Evolutionary conservation across 75 land plant species (phyloP).

Genomic region (Pinus tabuliformis): DNA sequence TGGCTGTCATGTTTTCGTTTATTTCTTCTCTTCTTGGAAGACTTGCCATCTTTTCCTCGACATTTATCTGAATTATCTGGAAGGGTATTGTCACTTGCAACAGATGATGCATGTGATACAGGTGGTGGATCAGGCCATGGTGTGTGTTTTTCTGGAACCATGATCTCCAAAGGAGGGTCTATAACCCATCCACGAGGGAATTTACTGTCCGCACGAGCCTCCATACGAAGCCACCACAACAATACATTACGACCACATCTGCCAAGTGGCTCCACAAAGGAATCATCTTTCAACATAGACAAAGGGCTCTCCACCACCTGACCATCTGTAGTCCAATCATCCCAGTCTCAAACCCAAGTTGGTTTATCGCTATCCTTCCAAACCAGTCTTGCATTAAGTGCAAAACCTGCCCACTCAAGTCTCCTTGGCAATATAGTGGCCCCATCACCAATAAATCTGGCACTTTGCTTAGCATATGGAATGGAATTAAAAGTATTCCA

Average conservation of each 20-base stretch:
- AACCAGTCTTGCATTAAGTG: conserved; percentile 67
- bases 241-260: conserved; percentile 80
- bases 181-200: conserved; percentile 78
- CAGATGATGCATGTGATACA: conserved; percentile 21
- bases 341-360: conserved; percentile 66
- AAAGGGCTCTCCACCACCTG: conserved; percentile 57
- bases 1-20: conserved; percentile 7
- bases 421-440: conserved; percentile 42
- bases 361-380: conserved; percentile 73
- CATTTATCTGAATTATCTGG: conserved; percentile 28
- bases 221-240: conserved; percentile 87
- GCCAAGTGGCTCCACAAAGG: conserved; percentile 77
- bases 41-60: conserved; percentile 8
- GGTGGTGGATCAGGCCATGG: conserved; percentile 75
- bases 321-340: conserved; percentile 21
- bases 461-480: conserved; percentile 41
- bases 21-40: conserved; percentile 29
- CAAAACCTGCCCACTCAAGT: conserved; percentile 94
- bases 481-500: conserved; percentile 69
- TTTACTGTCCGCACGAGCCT: conserved; percentile 93
- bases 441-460: conserved; percentile 30
- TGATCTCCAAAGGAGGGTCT: conserved; percentile 66
- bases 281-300: conserved; percentile 46
- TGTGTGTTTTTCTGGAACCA: conserved; percentile 65
- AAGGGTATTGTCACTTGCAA: conserved; percentile 4